A percentile compares a stretch with the other conserved stretches of the same genome.
Conservation (phyloP, 495 filamentous ascomycete genomes). For the Xylaria telfairii region DNA sequence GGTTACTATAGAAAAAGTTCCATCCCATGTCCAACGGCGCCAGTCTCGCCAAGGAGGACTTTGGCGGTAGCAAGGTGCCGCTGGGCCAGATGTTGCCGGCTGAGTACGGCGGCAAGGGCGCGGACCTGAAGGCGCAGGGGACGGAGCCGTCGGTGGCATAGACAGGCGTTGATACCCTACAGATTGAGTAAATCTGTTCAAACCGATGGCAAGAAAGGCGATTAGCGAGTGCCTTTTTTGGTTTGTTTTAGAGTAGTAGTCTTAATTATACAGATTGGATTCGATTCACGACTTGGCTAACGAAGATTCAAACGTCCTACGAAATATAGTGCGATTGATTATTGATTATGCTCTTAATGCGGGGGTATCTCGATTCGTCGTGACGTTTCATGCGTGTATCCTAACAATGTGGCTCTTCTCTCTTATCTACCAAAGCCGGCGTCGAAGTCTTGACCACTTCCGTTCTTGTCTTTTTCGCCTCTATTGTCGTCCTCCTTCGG, state of each 20-base stretch:
- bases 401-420: neutral
- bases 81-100: slow-evolving; percentile 66
- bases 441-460: neutral
- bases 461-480: slow-evolving; percentile 14
- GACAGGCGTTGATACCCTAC: neutral
- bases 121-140: slow-evolving; percentile 47
- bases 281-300: neutral
- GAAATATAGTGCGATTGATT: neutral
- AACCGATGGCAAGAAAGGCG: neutral
- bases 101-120: slow-evolving; percentile 75
- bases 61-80: slow-evolving; percentile 46
- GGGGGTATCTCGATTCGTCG: neutral
- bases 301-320: neutral
- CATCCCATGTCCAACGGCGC: slow-evolving; percentile 77
- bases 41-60: slow-evolving; percentile 70
- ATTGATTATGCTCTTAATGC: neutral
- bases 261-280: slow-evolving; percentile 8
- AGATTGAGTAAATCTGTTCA: neutral
- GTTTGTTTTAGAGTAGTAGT: neutral
- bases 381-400: neutral
- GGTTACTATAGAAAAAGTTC: slow-evolving; percentile 68
- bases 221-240: neutral
- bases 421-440: neutral
- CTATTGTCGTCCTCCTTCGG: slow-evolving; percentile 12
- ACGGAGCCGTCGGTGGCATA: slow-evolving; percentile 41